A percentile compares a stretch with the other conserved stretches of the same genome.
phyloP scores from a whole-genome alignment of 2,329 filamentous ascomycete species.

The Neodidymelliopsis sp. region DNA sequence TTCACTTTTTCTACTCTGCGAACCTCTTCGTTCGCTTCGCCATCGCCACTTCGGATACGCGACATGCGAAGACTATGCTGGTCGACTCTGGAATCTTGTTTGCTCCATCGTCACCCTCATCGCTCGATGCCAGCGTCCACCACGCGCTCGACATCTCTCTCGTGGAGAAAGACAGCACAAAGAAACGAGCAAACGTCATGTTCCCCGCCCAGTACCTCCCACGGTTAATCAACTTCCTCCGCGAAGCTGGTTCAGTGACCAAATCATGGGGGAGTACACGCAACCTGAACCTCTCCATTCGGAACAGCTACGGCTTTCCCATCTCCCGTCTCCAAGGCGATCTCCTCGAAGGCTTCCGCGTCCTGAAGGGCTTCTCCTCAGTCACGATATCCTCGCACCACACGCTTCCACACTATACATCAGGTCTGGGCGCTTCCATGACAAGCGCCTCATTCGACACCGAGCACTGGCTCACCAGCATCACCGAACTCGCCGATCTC shows the following conservation, averaged over 20 bases:
- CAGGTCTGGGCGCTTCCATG: conserved; percentile 32
- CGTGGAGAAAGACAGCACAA: conserved; percentile 37
- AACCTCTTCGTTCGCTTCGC: conserved; percentile 41
- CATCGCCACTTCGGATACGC: conserved; percentile 36
- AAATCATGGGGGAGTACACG: conserved; percentile 34
- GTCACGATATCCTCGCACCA: conserved; percentile 29
- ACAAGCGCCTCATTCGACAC: conserved; percentile 17
- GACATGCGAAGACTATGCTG: conserved; percentile 43
- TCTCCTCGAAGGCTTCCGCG: conserved; percentile 41
- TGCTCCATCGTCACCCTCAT: conserved; percentile 15
- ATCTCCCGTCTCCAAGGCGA: conserved; percentile 41
- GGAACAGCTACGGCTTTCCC: conserved; percentile 36
- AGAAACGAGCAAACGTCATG: conserved; percentile 38
- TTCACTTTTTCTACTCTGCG: conserved; percentile 41
- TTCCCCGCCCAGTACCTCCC: conserved; percentile 48
- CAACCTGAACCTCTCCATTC: conserved; percentile 29
- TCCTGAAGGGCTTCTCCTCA: conserved; percentile 31
- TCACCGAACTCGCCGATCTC: conserved; percentile 29
- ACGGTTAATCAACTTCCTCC: conserved; percentile 44
- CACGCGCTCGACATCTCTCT: conserved; percentile 42
- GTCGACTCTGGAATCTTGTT: conserved; percentile 44
- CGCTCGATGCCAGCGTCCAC: conserved; percentile 16
- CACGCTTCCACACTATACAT: conserved; percentile 35
- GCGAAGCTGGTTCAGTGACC: conserved; percentile 31
- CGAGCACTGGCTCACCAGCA: conserved; percentile 24